Percentiles rank a stretch among this genome's conserved stretches.
Conservation (phyloP, 495 filamentous ascomycete genomes). For the Neurospora sp. region DNA sequence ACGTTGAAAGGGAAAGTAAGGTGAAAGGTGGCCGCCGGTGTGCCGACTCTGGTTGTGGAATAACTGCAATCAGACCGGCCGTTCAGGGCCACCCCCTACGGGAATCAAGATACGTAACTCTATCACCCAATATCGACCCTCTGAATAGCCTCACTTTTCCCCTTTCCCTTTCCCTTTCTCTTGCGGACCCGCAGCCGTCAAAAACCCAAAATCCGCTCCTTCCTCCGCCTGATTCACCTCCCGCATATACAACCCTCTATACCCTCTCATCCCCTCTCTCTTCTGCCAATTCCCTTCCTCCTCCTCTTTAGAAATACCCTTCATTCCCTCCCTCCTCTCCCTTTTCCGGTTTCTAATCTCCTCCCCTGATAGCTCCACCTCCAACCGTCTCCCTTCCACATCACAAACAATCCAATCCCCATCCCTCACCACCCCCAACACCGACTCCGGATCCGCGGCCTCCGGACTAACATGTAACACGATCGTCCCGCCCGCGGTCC, state of each 20-base stretch:
- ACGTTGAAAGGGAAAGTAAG: background rate
- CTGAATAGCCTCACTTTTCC: background rate
- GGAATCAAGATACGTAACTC: background rate
- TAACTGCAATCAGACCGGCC: background rate
- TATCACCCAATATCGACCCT: background rate
- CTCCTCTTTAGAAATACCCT: background rate
- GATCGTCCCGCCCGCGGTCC: constrained; percentile 61
- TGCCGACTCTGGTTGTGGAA: background rate
- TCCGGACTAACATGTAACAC: constrained; percentile 57
- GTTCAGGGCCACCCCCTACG: background rate
- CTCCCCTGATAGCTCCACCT: constrained; percentile 39
- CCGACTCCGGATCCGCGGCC: constrained; percentile 43
- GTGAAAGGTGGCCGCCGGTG: background rate
- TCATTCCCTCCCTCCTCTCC: constrained; percentile 17
- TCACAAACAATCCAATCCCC: constrained; percentile 50
- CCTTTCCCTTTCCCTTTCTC: background rate
- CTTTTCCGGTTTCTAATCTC: constrained; percentile 34
- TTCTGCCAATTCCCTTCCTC: constrained; percentile 21
- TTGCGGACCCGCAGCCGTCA: constrained; percentile 37
- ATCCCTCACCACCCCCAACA: constrained; percentile 49
- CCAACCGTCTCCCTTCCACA: constrained; percentile 32
- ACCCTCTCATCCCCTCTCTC: constrained; percentile 42
- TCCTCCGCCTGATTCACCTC: constrained; percentile 55
- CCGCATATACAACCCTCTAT: constrained; percentile 54
- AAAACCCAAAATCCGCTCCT: constrained; percentile 57